Evolutionary conservation across 306 rosid genomes (phyloP).

Genomic region (Begonia masoniana): DNA sequence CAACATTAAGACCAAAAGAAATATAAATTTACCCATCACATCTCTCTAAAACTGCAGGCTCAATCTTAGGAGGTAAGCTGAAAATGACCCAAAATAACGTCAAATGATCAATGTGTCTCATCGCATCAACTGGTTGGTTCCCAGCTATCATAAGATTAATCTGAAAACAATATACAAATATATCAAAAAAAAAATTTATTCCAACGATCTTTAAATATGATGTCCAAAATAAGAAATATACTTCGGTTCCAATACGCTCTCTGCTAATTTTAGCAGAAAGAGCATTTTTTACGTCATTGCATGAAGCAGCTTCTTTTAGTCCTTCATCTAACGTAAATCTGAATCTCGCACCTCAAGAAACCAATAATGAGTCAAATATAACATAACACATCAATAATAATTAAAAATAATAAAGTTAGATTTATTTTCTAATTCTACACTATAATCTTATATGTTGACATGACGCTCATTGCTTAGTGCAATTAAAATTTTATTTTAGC

Average conservation of each 20-base stretch:
- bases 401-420: not conserved
- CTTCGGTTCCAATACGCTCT: conserved; percentile 91
- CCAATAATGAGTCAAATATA: conserved; percentile 12
- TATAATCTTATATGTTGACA: too few relatives aligned
- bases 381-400: not conserved
- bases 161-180: conserved; percentile 14
- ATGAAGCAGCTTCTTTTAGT: conserved; percentile 75
- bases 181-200: too few relatives aligned
- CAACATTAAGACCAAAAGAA: not conserved
- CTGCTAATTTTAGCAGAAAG: conserved; percentile 77
- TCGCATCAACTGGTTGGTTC: conserved; percentile 74
- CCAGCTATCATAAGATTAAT: conserved; percentile 78
- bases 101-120: conserved; percentile 53
- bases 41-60: conserved; percentile 48
- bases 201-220: too few relatives aligned
- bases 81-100: conserved; percentile 67
- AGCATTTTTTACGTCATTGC: conserved; percentile 72
- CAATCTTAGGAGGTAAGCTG: conserved; percentile 44
- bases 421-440: too few relatives aligned
- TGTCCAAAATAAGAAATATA: conserved; percentile 3
- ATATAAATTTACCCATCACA: conserved; percentile 46
- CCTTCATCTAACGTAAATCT: conserved; percentile 62
- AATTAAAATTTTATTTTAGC: too few relatives aligned
- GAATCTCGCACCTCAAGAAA: conserved; percentile 70
- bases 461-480: too few relatives aligned